phyloP scores from a whole-genome alignment of 176 grass and related monocot genomes.

The Oryza glumipatula region DNA sequence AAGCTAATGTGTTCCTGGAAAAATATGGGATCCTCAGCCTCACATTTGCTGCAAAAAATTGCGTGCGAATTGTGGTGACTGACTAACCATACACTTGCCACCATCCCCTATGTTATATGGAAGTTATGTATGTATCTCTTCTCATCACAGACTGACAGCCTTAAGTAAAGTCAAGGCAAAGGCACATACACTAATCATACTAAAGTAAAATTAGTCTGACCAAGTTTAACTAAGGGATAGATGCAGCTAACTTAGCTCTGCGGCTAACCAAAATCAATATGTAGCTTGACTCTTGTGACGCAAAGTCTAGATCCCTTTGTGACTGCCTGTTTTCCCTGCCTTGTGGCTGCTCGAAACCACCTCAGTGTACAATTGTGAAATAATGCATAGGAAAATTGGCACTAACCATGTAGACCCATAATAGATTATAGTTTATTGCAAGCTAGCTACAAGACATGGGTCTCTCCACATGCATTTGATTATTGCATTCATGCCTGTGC shows the following conservation, averaged over 20 bases:
- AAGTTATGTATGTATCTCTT: background rate
- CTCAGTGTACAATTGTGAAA: background rate
- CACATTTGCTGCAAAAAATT: background rate
- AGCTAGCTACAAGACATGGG: background rate
- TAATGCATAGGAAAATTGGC: background rate
- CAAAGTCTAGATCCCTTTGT: background rate
- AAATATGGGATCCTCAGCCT: background rate
- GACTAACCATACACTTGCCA: background rate
- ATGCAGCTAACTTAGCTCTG: background rate
- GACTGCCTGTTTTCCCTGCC: background rate
- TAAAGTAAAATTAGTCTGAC: background rate
- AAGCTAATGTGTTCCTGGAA: background rate
- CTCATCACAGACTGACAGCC: background rate
- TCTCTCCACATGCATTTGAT: background rate
- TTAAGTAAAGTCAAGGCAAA: background rate
- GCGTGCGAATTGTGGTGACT: background rate
- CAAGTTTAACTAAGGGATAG: background rate
- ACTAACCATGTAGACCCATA: background rate
- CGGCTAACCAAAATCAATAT: background rate
- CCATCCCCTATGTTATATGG: background rate
- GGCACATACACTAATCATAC: background rate
- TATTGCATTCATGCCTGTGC: conserved; percentile 6
- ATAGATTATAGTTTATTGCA: background rate
- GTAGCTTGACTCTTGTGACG: background rate
- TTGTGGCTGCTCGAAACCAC: background rate